These are phyloP conservation scores for Psilocybe sp. DNA, from an alignment of 768 basidiomycete species.

Conservation along the genomic window DNA sequence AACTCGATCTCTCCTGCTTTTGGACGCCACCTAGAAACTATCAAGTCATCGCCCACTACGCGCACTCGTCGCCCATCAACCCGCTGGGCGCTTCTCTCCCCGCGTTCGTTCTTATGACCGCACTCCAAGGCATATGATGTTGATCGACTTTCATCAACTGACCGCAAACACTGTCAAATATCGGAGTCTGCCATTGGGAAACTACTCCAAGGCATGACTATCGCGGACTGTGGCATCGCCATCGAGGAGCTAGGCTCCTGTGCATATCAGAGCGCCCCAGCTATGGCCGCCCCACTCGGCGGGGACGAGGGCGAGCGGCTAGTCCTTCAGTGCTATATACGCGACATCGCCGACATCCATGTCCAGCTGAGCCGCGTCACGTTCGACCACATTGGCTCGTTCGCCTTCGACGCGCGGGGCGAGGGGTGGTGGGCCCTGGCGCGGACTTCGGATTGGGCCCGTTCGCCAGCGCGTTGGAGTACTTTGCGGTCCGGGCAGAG, in stretches of 20 bases:
- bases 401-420: constrained; percentile 30
- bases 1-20: neutral
- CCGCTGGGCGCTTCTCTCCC: constrained; percentile 36
- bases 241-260: constrained; percentile 28
- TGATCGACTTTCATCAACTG: too few relatives aligned
- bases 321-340: constrained; percentile 35
- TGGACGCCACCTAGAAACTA: constrained; percentile 26
- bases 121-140: too few relatives aligned
- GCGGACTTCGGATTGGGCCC: constrained; percentile 41
- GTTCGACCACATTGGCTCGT: constrained; percentile 37
- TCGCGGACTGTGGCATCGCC: constrained; percentile 38
- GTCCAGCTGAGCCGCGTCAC: constrained; percentile 37
- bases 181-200: too few relatives aligned
- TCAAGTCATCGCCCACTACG: constrained; percentile 35
- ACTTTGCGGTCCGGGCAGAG: constrained; percentile 36
- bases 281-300: constrained; percentile 24
- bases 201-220: constrained; percentile 38
- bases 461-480: constrained; percentile 36
- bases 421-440: constrained; percentile 33
- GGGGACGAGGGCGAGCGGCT: constrained; percentile 32
- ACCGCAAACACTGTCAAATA: too few relatives aligned
- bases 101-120: constrained; percentile 40
- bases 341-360: constrained; percentile 39
- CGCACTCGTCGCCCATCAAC: constrained; percentile 29
- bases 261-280: constrained; percentile 13